Evolutionary conservation across 306 rosid species (phyloP), one percentile per base, ranked within the genome.

Genomic region (Datisca glomerata): DNA sequence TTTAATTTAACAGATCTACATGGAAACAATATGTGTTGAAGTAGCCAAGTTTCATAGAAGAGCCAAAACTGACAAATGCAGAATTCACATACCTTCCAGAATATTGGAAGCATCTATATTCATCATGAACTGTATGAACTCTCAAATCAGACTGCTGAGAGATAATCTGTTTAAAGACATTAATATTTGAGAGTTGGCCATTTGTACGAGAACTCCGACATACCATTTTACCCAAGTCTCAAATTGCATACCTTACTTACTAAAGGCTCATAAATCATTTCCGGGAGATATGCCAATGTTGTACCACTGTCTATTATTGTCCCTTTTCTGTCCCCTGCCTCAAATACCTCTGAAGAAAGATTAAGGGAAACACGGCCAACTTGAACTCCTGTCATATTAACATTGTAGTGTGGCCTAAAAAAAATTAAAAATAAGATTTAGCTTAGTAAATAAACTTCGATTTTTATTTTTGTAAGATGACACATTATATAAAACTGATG

Each of bases 231-330:
- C 38, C 16, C 21, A 56, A 49, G 15, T 49, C 38, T 17, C 21
- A 56, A 49, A 18, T 25, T 41, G 45, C 55, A 41, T 53, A 89
- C 98, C 86, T 72, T 80, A 23, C 45, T 41, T 18, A 89, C 71
- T 66, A 89, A 73, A 18, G 98, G 91, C 55, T 53, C 68, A 53
- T 89, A 89, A 47, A 89, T 67, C 60, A 54, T 57, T 37, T 84
- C 95, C 8, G 98, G 98, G 27, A 89, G 93, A 84, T 89, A 84
- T 56, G 98, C 98, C 81, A 89, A 84, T 45, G 98, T 89, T 68
- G 98, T 89, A 43, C 98, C 95, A 37, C 91, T 89, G 67, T 89
- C 98, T 47, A 89, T 89, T 55, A 89, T 77, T 20, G 98, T 84
- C 63, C 98, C 98, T 70, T 63, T 75, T 31, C 32, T 75, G 64